Conservation (phyloP, 441 rosid genomes). For the Mallotus repandus region DNA sequence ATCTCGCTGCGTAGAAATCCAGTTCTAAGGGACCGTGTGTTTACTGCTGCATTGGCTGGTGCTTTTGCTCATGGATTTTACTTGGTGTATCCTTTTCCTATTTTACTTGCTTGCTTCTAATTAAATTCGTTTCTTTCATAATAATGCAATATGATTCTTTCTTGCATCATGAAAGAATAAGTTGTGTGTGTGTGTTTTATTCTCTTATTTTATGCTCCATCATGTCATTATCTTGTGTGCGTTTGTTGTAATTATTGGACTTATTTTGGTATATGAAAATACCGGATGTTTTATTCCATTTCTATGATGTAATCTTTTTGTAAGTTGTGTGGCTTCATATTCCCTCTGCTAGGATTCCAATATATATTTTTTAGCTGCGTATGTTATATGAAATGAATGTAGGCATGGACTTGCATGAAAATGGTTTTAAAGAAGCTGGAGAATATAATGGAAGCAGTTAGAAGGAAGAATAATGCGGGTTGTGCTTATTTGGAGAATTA, state of each 20-base stretch:
- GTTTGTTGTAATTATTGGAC: background rate
- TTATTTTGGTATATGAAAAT: constrained; percentile 9
- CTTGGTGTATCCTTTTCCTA: constrained; percentile 79
- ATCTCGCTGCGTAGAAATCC: constrained; percentile 66
- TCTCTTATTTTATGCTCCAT: background rate
- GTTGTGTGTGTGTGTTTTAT: too few species aligned
- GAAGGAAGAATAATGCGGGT: background rate
- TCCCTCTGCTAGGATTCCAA: background rate
- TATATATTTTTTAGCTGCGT: background rate
- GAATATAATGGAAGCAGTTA: background rate
- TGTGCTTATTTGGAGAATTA: background rate
- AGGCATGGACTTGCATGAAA: background rate
- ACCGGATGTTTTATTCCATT: background rate
- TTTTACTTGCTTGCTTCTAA: background rate
- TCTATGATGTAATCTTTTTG: background rate
- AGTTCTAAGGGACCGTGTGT: constrained; percentile 78
- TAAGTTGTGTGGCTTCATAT: background rate
- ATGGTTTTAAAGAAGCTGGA: background rate
- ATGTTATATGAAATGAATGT: background rate
- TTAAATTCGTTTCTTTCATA: background rate
- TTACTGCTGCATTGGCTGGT: constrained; percentile 72
- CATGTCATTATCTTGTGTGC: background rate
- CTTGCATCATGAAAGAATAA: too few species aligned
- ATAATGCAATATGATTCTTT: too few species aligned
- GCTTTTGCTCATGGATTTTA: constrained; percentile 86